Evolutionary conservation across 805 yeast species (phyloP).

Genomic region (Suhomyces sp.): DNA sequence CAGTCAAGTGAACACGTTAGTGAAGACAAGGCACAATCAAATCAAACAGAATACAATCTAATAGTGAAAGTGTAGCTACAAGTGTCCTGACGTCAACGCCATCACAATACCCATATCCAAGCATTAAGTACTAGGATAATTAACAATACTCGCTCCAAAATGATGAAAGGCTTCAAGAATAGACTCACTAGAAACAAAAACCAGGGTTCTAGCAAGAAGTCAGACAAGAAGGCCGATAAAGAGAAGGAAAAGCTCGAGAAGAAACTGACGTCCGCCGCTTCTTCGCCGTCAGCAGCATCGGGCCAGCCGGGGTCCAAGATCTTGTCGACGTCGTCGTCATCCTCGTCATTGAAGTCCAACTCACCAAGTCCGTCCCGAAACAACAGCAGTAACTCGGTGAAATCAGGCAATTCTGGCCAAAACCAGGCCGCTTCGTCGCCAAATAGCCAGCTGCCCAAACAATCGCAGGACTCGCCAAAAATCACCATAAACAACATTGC

Average conservation of each 20-base stretch:
- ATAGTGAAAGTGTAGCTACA: neutral
- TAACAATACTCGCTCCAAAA: conserved; percentile 28
- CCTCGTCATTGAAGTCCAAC: conserved; percentile 26
- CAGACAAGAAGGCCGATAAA: conserved; percentile 36
- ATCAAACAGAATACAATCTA: neutral
- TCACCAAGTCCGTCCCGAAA: conserved; percentile 37
- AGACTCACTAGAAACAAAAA: conserved; percentile 43
- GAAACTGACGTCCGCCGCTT: conserved; percentile 12
- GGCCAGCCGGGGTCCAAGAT: conserved; percentile 9
- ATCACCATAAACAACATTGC: conserved; percentile 17
- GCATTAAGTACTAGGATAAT: too few relatives aligned
- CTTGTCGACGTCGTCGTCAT: conserved; percentile 19
- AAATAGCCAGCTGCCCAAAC: conserved; percentile 17
- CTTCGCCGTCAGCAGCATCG: conserved; percentile 13
- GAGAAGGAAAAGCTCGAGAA: conserved; percentile 44
- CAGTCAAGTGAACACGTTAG: neutral
- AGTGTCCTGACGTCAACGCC: neutral
- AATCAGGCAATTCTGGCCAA: conserved; percentile 9
- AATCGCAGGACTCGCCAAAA: conserved; percentile 19
- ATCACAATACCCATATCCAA: neutral
- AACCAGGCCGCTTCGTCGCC: conserved; percentile 6
- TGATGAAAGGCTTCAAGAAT: conserved; percentile 76
- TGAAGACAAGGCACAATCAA: neutral
- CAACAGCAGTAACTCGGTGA: conserved; percentile 25
- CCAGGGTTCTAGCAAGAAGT: conserved; percentile 29